A percentile compares a stretch with the other conserved stretches of the same genome.
These are phyloP conservation scores for Schizochytrium sp. DNA, from an alignment of 108 stramenopile species.

Conservation along the genomic window DNA sequence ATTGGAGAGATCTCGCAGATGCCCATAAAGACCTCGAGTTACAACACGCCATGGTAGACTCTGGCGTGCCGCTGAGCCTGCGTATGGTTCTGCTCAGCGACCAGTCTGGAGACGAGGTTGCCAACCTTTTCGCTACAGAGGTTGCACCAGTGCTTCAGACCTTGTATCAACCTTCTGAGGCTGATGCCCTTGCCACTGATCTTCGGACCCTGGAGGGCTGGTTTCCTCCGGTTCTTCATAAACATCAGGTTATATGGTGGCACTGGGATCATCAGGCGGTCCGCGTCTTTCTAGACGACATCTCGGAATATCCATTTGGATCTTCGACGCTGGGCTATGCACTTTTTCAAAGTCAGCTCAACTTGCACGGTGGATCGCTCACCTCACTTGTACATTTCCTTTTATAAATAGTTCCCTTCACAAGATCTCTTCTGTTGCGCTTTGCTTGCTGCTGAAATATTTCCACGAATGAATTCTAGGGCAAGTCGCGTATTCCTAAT, in stretches of 20 bases:
- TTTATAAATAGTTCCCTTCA: background rate
- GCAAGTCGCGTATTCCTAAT: too few relatives aligned
- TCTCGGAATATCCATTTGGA: slow-evolving; percentile 29
- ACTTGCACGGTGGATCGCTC: slow-evolving; percentile 13
- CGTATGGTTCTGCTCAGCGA: slow-evolving; percentile 1
- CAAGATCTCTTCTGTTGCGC: too few relatives aligned
- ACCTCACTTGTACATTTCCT: slow-evolving; percentile 41
- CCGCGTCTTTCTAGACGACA: background rate
- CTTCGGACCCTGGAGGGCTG: slow-evolving; percentile 1
- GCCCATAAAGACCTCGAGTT: slow-evolving; percentile 9
- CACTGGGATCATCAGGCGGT: slow-evolving; percentile 35
- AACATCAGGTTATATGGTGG: slow-evolving; percentile 38
- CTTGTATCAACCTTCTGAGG: background rate
- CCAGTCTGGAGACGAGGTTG: slow-evolving; percentile 12
- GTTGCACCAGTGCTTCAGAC: background rate
- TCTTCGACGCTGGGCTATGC: background rate
- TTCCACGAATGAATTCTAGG: too few relatives aligned
- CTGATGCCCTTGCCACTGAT: background rate
- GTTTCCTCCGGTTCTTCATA: background rate
- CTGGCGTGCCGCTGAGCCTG: background rate
- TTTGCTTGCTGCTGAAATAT: too few relatives aligned
- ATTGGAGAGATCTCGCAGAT: slow-evolving; percentile 13
- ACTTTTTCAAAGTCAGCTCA: slow-evolving; percentile 32
- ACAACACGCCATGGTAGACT: background rate
- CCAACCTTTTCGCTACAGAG: background rate